Evolutionary conservation across 2,329 filamentous ascomycete species (phyloP), one percentile per base, ranked within the genome.

Genomic region (Fusarium haematococcum): DNA sequence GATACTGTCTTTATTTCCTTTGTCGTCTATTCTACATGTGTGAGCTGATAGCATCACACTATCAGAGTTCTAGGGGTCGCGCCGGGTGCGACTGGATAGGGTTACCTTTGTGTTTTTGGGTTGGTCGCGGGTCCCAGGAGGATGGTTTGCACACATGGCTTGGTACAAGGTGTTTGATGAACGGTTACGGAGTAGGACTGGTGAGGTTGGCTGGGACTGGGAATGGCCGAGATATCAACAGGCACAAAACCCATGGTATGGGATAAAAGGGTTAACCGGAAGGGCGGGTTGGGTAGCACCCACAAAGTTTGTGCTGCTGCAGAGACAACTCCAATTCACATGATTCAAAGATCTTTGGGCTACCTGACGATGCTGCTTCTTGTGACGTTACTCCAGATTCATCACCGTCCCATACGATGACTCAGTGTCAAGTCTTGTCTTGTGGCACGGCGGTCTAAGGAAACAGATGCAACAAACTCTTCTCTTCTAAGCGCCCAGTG

Each of bases 241-340:
- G 57, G 52, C 58, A 69, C 68, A 52, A 52, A 52, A 58, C 66
- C 39, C 43, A 50, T 27, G 27, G 48, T 25, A 37, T 60, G 50
- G 58, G 70, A 54, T 54, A 65, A 33, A 32, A 65, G 27, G 63
- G 27, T 39, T 65, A 58, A 50, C 63, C 43, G 56, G 45, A 32
- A 32, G 35, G 43, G 27, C 48, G 48, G 60, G 57, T 63, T 67
- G 54, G 59, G n/a, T 57, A 63, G 58, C 65, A 39, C 56, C 54
- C 27, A 33, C 25, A 35, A 63, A 69, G 73, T 62, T 54, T 50
- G 41, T 33, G 43, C 35, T 33, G 48, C 62, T 67, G 60, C 62
- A 65, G 63, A 75, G 66, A 73, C 66, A 73, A 76, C 75, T 78
- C 75, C 77, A 77, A 78, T 79, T 70, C 75, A 79, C 35, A 74